Conservation (phyloP, 306 rosid species). For the Psophocarpus tetragonolobus region DNA sequence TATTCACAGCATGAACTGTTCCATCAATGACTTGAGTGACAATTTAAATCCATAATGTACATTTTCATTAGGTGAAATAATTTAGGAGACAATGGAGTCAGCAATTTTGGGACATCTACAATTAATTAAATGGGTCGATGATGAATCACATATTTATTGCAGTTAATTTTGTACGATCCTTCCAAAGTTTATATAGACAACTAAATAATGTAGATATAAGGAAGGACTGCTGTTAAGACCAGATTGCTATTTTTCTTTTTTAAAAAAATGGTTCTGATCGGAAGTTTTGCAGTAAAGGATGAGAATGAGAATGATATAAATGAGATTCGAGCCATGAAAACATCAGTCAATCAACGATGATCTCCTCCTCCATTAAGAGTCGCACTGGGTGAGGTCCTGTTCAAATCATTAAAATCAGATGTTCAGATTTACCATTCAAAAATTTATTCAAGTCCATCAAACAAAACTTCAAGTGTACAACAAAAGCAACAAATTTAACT, state of each 20-base stretch:
- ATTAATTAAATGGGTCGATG: slow-evolving; percentile 22
- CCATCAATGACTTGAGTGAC: neutral
- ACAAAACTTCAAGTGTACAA: slow-evolving; percentile 23
- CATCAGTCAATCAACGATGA: slow-evolving; percentile 51
- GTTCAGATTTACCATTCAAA: slow-evolving; percentile 13
- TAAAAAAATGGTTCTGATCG: slow-evolving; percentile 30
- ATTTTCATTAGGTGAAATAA: slow-evolving; percentile 5
- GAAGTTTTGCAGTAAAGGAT: slow-evolving; percentile 34
- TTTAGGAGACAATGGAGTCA: neutral
- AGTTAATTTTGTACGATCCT: slow-evolving; percentile 38
- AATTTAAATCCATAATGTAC: neutral
- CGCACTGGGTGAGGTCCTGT: slow-evolving; percentile 60
- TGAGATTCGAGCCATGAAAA: slow-evolving; percentile 28
- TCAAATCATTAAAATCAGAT: slow-evolving; percentile 36
- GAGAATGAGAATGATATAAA: slow-evolving; percentile 41
- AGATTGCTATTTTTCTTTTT: slow-evolving; percentile 34
- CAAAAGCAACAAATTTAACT: slow-evolving; percentile 13
- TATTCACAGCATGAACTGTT: neutral
- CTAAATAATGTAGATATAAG: neutral
- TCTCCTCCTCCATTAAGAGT: slow-evolving; percentile 59
- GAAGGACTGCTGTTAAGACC: slow-evolving; percentile 33
- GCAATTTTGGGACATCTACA: slow-evolving; percentile 25
- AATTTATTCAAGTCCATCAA: neutral
- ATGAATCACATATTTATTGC: slow-evolving; percentile 39
- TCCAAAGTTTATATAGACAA: slow-evolving; percentile 34